These are phyloP conservation scores for Salisapilia sapeloensis DNA, from an alignment of 352 stramenopile genomes.

Conservation along the genomic window DNA sequence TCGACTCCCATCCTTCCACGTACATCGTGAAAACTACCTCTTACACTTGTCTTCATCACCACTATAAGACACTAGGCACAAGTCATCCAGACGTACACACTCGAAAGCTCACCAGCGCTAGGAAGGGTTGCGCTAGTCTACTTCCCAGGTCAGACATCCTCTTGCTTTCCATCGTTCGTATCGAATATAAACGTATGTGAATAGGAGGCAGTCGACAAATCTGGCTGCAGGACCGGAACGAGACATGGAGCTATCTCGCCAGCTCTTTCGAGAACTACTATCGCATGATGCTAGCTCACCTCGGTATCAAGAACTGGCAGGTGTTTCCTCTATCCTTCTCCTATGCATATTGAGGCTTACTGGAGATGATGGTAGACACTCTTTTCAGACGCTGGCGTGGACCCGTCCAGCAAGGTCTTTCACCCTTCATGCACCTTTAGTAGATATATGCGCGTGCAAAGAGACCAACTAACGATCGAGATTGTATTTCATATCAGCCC, in stretches of 20 bases:
- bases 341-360: background rate
- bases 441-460: no score
- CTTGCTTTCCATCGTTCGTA: conserved; percentile 1
- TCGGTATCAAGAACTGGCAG: conserved; percentile 66
- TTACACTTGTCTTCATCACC: no score
- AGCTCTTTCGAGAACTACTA: conserved; percentile 62
- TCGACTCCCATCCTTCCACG: conserved; percentile 10
- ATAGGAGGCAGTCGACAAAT: conserved; percentile 23
- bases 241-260: conserved; percentile 50
- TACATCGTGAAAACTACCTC: no score
- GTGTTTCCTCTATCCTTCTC: conserved; percentile 5
- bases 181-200: background rate
- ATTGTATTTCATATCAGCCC: conserved; percentile 10
- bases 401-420: conserved; percentile 46
- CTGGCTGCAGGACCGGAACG: conserved; percentile 44
- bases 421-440: no score
- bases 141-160: conserved; percentile 4
- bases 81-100: conserved; percentile 16
- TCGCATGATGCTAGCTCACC: conserved; percentile 60
- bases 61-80: conserved; percentile 2
- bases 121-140: conserved; percentile 32
- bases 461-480: no score
- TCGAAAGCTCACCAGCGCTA: conserved; percentile 39
- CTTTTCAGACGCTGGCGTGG: conserved; percentile 39
- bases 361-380: conserved; percentile 24